A percentile compares a stretch with the other conserved stretches of the same genome.
Evolutionary conservation across 305 asterid species (phyloP).

Genomic region (Striga hermonthica): DNA sequence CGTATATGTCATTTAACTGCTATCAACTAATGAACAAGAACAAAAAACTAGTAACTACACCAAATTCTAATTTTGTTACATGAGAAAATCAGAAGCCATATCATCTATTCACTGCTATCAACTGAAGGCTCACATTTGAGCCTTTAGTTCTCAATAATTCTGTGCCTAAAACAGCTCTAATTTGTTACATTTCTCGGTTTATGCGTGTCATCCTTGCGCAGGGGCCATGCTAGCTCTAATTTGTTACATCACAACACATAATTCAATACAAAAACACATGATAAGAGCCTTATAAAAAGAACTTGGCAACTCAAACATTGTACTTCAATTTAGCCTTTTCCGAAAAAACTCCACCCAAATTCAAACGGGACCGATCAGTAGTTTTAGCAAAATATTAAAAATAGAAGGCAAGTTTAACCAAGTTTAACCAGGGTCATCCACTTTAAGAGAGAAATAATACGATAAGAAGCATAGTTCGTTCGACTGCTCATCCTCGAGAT

Average conservation of each 20-base stretch:
- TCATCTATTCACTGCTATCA: neutral
- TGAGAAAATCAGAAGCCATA: neutral
- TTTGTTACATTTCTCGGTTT: slow-evolving; percentile 54
- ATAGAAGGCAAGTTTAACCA: neutral
- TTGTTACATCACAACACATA: neutral
- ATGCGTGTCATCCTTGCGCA: slow-evolving; percentile 70
- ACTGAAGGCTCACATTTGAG: neutral
- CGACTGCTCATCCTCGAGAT: slow-evolving; percentile 8
- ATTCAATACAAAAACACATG: neutral
- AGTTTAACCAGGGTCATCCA: slow-evolving; percentile 18
- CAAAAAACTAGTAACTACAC: neutral
- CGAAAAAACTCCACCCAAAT: slow-evolving; percentile 11
- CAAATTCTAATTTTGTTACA: neutral
- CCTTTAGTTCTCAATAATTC: too few relatives aligned
- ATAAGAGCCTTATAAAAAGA: neutral
- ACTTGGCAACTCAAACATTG: slow-evolving; percentile 12
- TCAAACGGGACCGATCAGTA: slow-evolving; percentile 15
- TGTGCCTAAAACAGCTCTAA: neutral
- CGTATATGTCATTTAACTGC: too few relatives aligned
- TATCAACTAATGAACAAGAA: too few relatives aligned
- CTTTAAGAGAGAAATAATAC: slow-evolving; percentile 25
- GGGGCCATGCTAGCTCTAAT: slow-evolving; percentile 76
- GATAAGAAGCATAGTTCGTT: slow-evolving; percentile 23
- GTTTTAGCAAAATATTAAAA: slow-evolving; percentile 20
- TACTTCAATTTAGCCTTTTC: neutral